Evolutionary conservation across 306 rosid species (phyloP).

Genomic region (Acacia crassicarpa): DNA sequence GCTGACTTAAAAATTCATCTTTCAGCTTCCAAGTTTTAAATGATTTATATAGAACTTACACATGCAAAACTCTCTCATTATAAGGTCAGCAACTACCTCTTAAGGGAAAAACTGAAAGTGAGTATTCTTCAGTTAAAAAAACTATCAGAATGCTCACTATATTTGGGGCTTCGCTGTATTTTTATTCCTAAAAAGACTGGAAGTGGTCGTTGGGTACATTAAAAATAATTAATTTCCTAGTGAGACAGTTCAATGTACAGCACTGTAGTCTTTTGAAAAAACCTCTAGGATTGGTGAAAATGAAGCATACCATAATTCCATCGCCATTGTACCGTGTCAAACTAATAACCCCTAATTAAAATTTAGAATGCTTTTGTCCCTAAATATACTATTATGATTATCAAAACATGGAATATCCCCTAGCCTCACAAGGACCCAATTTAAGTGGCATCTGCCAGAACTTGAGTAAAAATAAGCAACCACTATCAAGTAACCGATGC

Average conservation of each 20-base stretch:
- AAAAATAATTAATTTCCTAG: background rate
- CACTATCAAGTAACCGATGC: slow-evolving; percentile 5
- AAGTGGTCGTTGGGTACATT: background rate
- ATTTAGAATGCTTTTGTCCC: background rate
- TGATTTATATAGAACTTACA: background rate
- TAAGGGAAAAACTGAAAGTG: background rate
- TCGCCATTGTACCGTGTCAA: background rate
- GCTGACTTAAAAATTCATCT: background rate
- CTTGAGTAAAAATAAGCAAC: slow-evolving; percentile 13
- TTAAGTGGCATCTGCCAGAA: background rate
- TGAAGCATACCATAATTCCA: background rate
- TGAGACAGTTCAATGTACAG: background rate
- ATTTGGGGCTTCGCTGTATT: background rate
- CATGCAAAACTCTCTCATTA: background rate
- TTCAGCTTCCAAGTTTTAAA: background rate
- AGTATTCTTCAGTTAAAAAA: background rate
- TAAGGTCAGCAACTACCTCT: background rate
- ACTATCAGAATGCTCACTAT: background rate
- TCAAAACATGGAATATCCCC: background rate
- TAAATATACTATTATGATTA: background rate
- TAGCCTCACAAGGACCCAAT: background rate
- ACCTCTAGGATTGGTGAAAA: background rate
- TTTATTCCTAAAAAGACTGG: background rate
- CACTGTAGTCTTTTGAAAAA: background rate
- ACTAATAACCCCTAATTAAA: background rate